A percentile compares a stretch with the other conserved stretches of the same genome.
These are phyloP conservation scores for Aureobasidium mangrovei DNA, from an alignment of 2,329 filamentous ascomycete genomes.

Conservation along the genomic window DNA sequence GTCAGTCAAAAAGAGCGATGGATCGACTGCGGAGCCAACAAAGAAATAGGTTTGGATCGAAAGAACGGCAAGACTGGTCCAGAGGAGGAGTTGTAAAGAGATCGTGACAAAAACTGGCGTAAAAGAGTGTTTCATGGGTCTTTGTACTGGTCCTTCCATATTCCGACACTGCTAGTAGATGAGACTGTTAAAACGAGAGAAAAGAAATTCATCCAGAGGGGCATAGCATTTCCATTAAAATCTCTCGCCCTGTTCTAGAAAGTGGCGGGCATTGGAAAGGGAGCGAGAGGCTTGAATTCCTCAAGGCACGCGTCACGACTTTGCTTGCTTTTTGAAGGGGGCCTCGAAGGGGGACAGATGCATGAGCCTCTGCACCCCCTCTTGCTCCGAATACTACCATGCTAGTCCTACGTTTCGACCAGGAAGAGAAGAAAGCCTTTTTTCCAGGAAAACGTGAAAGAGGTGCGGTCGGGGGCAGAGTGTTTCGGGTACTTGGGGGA, in stretches of 20 bases:
- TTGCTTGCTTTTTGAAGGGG: conserved; percentile 10
- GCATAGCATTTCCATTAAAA: not conserved
- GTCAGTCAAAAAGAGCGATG: not conserved
- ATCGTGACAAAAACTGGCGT: not conserved
- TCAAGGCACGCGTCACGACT: conserved; percentile 5
- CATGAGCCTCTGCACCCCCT: not conserved
- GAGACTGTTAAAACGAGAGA: not conserved
- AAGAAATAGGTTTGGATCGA: not conserved
- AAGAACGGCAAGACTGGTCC: conserved; percentile 1
- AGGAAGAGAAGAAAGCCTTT: not conserved
- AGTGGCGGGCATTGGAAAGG: conserved; percentile 3
- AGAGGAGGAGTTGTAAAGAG: conserved; percentile 3
- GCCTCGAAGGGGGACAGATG: not conserved
- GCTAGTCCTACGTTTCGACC: not conserved
- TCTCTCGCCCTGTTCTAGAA: not conserved
- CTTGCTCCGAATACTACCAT: not conserved
- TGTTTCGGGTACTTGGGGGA: not conserved
- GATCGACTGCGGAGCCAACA: not conserved
- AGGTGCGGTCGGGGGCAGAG: not conserved
- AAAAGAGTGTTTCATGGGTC: conserved; percentile 3
- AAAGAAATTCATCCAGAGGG: not conserved
- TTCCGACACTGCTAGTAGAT: too few relatives aligned
- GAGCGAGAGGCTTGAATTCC: conserved; percentile 7
- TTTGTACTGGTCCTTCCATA: not conserved
- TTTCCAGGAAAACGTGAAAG: not conserved